Evolutionary conservation across 2,329 filamentous ascomycete species (phyloP).

Genomic region (Septoria petroselini): DNA sequence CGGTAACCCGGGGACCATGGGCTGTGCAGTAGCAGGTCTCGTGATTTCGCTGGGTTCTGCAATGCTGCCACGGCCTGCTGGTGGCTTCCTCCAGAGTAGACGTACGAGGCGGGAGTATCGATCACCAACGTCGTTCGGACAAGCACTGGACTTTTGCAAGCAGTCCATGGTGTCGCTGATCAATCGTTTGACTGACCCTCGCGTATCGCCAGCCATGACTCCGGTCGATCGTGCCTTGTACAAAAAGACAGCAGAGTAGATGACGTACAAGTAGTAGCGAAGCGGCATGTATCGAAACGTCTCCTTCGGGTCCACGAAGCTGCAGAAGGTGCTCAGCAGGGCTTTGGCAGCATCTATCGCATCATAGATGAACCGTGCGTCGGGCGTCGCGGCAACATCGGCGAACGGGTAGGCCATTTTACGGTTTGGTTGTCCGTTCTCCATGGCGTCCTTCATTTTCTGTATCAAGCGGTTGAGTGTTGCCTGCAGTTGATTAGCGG

Average conservation of each 20-base stretch:
- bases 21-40: conserved; percentile 19
- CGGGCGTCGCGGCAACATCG: conserved; percentile 56
- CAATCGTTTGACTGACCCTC: conserved; percentile 55
- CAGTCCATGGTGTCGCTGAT: conserved; percentile 58
- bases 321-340: conserved; percentile 58
- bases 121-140: conserved; percentile 58
- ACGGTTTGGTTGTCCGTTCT: conserved; percentile 25
- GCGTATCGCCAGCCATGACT: conserved; percentile 55
- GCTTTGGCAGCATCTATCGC: conserved; percentile 63
- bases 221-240: conserved; percentile 63
- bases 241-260: conserved; percentile 63
- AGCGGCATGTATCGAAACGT: conserved; percentile 63
- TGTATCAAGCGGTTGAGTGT: conserved; percentile 35
- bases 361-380: conserved; percentile 65
- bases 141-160: conserved; percentile 58
- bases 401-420: conserved; percentile 31
- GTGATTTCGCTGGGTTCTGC: conserved; percentile 27
- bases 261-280: conserved; percentile 60
- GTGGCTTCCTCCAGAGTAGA: conserved; percentile 55
- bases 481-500: conserved; percentile 17
- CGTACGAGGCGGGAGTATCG: conserved; percentile 61
- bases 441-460: conserved; percentile 29
- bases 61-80: conserved; percentile 27
- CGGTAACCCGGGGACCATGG: conserved; percentile 14
- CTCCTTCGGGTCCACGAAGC: conserved; percentile 57